Percentiles rank a stretch among this genome's conserved stretches.
These are phyloP conservation scores for Lentinus polychrous DNA, from an alignment of 1,284 basidiomycete species.

Conservation along the genomic window DNA sequence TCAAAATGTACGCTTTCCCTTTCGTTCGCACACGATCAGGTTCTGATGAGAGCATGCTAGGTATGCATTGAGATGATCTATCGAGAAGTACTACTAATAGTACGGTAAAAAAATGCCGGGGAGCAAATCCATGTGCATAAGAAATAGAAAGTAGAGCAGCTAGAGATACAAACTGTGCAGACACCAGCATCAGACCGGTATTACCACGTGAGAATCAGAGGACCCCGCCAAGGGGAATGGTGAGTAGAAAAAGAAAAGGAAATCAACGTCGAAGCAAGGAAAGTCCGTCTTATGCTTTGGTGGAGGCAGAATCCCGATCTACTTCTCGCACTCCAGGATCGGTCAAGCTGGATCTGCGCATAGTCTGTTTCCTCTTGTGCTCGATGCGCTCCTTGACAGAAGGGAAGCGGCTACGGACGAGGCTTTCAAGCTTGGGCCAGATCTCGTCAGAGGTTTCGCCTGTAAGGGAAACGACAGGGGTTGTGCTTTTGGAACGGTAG, in stretches of 20 bases:
- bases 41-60: slow-evolving; percentile 24
- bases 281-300: background rate
- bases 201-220: background rate
- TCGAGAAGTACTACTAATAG: background rate
- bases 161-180: background rate
- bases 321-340: slow-evolving; percentile 30
- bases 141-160: slow-evolving; percentile 2
- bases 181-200: background rate
- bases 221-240: background rate
- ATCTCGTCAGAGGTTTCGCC: slow-evolving; percentile 91
- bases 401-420: slow-evolving; percentile 54
- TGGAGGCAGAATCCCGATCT: slow-evolving; percentile 14
- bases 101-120: background rate
- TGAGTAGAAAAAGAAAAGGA: background rate
- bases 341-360: slow-evolving; percentile 42
- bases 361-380: slow-evolving; percentile 25
- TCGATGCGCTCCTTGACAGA: slow-evolving; percentile 45
- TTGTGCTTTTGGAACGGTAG: slow-evolving; percentile 42
- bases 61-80: slow-evolving; percentile 47
- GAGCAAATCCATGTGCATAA: slow-evolving; percentile 5
- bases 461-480: slow-evolving; percentile 64
- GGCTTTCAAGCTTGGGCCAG: slow-evolving; percentile 73
- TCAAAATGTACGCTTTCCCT: slow-evolving; percentile 65
- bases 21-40: slow-evolving; percentile 6
- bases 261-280: background rate